Evolutionary conservation across 179 eudicot species (phyloP).

Genomic region (Drosera spatulata): DNA sequence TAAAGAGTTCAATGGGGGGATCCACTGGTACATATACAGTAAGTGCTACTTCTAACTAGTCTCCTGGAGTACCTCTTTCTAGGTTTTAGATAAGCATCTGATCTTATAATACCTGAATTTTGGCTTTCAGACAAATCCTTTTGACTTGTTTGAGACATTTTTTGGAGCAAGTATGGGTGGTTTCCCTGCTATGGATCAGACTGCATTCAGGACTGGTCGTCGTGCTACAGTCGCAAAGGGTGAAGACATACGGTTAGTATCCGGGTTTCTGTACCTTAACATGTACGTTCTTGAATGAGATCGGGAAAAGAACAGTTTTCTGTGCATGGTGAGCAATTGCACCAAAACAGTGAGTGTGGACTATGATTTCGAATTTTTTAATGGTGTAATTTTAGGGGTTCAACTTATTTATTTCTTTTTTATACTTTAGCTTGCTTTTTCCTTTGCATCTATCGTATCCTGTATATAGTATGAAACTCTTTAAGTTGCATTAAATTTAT

Average conservation of each 20-base stretch:
- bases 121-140: conserved; percentile 73
- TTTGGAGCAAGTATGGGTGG: conserved; percentile 88
- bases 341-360: no score
- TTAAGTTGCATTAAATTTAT: no score
- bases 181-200: conserved; percentile 58
- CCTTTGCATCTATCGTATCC: no score
- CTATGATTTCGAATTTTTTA: no score
- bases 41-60: conserved; percentile 9
- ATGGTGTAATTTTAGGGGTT: no score
- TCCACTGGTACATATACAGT: conserved; percentile 88
- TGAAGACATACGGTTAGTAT: conserved; percentile 92
- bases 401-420: no score
- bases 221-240: conserved; percentile 81
- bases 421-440: no score
- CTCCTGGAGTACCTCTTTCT: conserved; percentile 4
- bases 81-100: conserved; percentile 3
- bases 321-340: no score
- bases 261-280: background rate
- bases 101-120: conserved; percentile 3
- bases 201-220: conserved; percentile 67
- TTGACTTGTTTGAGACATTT: conserved; percentile 96
- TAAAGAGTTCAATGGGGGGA: conserved; percentile 78
- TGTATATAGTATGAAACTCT: no score
- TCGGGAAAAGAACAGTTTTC: background rate
- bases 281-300: no score